These are phyloP conservation scores for Chloranthus sessilifolius DNA, from an alignment of 164 flowering plant species.

Conservation along the genomic window DNA sequence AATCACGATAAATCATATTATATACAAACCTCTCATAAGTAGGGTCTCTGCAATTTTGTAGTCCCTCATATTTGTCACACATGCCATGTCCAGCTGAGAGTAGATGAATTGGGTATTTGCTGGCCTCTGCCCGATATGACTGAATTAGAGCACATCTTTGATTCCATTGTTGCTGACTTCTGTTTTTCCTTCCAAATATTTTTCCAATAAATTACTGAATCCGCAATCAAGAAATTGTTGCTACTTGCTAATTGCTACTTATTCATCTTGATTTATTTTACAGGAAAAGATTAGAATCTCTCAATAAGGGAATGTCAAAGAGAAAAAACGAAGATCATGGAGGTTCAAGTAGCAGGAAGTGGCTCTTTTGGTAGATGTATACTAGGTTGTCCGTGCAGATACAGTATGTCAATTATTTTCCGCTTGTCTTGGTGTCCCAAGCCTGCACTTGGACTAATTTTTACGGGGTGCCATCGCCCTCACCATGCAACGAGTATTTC, in stretches of 20 bases:
- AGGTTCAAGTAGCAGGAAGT: slow-evolving; percentile 33
- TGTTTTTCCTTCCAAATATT: not conserved
- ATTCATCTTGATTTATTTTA: slow-evolving; percentile 8
- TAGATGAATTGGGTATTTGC: too few species aligned
- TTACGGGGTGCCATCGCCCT: too few species aligned
- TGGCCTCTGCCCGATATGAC: too few species aligned
- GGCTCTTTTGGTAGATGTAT: slow-evolving; percentile 50
- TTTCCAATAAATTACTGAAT: not conserved
- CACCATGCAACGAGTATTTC: too few species aligned
- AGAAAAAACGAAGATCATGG: slow-evolving; percentile 39
- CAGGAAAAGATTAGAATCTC: slow-evolving; percentile 69
- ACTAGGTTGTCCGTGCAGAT: not conserved
- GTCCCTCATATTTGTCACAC: not conserved
- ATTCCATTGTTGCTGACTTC: not conserved
- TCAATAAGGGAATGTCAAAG: slow-evolving; percentile 68
- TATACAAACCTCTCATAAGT: not conserved
- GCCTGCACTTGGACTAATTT: too few species aligned
- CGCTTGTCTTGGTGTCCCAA: too few species aligned
- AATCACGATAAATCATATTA: too few species aligned
- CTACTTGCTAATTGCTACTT: not conserved
- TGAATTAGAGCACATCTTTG: not conserved
- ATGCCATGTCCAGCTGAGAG: not conserved
- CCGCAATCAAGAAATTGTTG: not conserved
- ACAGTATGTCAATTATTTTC: too few species aligned
- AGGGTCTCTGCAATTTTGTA: not conserved